Conservation (phyloP, 2,329 filamentous ascomycete genomes). For the Kalaharituber pfeilii region DNA sequence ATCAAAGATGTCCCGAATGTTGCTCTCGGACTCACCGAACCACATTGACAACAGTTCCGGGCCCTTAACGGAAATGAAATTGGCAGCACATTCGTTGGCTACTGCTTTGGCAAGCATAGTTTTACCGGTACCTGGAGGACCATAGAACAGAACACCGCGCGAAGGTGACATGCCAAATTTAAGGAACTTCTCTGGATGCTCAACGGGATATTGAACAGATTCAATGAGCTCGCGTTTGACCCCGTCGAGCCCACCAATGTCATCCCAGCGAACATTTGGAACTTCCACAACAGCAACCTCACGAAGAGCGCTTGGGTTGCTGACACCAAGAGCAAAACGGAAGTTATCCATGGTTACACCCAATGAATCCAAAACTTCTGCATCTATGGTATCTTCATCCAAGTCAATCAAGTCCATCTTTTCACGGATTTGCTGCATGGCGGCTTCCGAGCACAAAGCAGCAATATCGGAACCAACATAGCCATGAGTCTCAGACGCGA, state of each 20-base stretch:
- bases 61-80: constrained; percentile 99
- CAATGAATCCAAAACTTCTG: constrained; percentile 91
- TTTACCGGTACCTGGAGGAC: constrained; percentile 99
- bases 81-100: constrained; percentile 96
- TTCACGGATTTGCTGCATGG: constrained; percentile 99
- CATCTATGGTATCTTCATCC: constrained; percentile 97
- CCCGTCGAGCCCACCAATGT: constrained; percentile 92
- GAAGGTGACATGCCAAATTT: constrained; percentile 98
- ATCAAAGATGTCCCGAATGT: constrained; percentile 99
- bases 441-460: constrained; percentile 93
- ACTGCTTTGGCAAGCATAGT: constrained; percentile 98
- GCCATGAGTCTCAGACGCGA: constrained; percentile 93
- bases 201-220: constrained; percentile 95
- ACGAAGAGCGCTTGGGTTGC: constrained; percentile 94
- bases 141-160: constrained; percentile 96
- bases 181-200: constrained; percentile 99
- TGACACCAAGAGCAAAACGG: constrained; percentile 92
- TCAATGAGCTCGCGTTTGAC: constrained; percentile 99
- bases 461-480: constrained; percentile 98
- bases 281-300: constrained; percentile 98
- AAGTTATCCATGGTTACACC: constrained; percentile 99
- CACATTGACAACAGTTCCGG: constrained; percentile 98
- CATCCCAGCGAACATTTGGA: constrained; percentile 98
- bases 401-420: constrained; percentile 99
- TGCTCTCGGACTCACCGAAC: constrained; percentile 99